Evolutionary conservation across 257 asterid genomes (phyloP), one percentile per base, ranked within the genome.

Genomic region (Eustoma russellianum): DNA sequence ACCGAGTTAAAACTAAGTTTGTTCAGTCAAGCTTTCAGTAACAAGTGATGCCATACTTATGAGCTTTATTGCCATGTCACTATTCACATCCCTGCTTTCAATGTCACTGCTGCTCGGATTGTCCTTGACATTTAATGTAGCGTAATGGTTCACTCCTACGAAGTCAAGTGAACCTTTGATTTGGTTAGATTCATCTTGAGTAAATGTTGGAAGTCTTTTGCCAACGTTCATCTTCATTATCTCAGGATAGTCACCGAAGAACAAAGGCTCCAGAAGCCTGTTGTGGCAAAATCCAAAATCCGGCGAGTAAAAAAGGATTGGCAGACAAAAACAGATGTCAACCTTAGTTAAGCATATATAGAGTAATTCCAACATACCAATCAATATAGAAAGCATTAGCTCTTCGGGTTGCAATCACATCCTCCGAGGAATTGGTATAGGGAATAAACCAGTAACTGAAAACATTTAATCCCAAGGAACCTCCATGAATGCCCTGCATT

Each of bases 211-310:
- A 35, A 82, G 54, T 62, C 82, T 74, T 47, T 65, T 10, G 53
- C 68, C 62, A 6, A 66, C 91, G 12, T 62, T 65, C 43, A 69
- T 68, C 65, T 69, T 82, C 33, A 82, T 16, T 54, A 48, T 33
- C 15, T 70, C 81, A 8, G 84, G 91, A 67, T 82, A 82, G 77
- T 74, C 82, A 45, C 83, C 92, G 53, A 59, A 70, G 1, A 77
- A 33, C 54, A 77, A 52, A 9, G 85, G 80, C 66, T 70, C 48
- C 19, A 77, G 24, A 13, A 67, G 54, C 85, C 85, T 14, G 17
- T 14, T 77, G 69, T 59, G 53, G 17, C 24, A 38, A 38, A 8
- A 38, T 1, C 13, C 9, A 38, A 38, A 8, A 38, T 7, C 1
- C 12, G 47, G 14, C 16, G 44, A 30, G 41, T 16, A 46, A 33